These are phyloP conservation scores for Hymenochaete sp. DNA, from an alignment of 1,284 basidiomycete species.

Conservation along the genomic window DNA sequence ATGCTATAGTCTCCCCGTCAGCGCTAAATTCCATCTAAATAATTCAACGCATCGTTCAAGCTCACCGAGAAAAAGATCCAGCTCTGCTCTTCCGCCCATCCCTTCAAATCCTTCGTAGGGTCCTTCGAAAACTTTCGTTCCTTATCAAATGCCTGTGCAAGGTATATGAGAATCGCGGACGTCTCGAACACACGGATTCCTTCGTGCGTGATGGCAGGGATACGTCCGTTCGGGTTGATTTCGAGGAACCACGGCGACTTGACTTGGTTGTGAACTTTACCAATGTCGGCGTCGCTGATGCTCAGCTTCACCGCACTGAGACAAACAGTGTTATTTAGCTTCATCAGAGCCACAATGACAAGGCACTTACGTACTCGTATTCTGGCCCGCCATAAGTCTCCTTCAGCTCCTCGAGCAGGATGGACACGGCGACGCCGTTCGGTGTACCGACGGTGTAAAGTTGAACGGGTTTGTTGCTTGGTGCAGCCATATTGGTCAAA, in stretches of 20 bases:
- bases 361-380: conserved; percentile 27
- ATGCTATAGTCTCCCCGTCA: conserved; percentile 32
- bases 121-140: conserved; percentile 43
- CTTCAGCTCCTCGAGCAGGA: conserved; percentile 38
- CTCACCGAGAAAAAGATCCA: conserved; percentile 66
- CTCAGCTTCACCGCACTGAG: conserved; percentile 31
- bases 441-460: conserved; percentile 13
- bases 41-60: conserved; percentile 14
- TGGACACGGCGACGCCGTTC: conserved; percentile 22
- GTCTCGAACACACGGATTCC: conserved; percentile 48
- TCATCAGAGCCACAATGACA: conserved; percentile 20
- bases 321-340: conserved; percentile 20
- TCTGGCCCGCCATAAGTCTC: conserved; percentile 31
- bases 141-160: conserved; percentile 41
- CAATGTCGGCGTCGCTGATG: conserved; percentile 23
- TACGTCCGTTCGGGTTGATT: conserved; percentile 56
- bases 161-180: conserved; percentile 46
- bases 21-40: not conserved
- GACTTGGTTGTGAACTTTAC: conserved; percentile 34
- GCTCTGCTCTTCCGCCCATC: conserved; percentile 52
- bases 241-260: conserved; percentile 47
- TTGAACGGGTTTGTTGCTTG: conserved; percentile 2
- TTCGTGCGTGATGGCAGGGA: conserved; percentile 39
- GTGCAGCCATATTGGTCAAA: conserved; percentile 4
- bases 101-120: conserved; percentile 28